Conservation (phyloP, 1,139 yeast species). For the Suhomyces wounanorum region DNA sequence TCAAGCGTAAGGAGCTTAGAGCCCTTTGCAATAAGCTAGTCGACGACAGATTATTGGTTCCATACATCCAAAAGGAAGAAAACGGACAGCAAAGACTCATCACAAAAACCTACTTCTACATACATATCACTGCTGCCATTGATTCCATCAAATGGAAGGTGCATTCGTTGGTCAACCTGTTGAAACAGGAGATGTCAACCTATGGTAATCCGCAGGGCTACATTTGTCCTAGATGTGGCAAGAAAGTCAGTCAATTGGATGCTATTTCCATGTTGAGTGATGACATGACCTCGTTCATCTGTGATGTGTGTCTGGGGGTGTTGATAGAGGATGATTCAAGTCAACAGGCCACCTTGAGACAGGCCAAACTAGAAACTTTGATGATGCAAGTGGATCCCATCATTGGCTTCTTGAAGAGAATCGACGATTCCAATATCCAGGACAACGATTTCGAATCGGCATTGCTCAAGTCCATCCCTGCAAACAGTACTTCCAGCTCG, state of each 20-base stretch:
- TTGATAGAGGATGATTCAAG: conserved; percentile 88
- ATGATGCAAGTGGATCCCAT: conserved; percentile 92
- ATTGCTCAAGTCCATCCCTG: conserved; percentile 78
- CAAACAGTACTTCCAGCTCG: conserved; percentile 67
- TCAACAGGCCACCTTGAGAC: conserved; percentile 78
- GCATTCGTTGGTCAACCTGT: conserved; percentile 75
- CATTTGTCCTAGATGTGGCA: conserved; percentile 82
- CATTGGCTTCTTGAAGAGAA: conserved; percentile 76
- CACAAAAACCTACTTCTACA: conserved; percentile 79
- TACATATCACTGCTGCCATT: conserved; percentile 89
- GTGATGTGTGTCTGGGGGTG: conserved; percentile 79
- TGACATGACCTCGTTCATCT: conserved; percentile 77
- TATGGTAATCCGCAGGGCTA: conserved; percentile 94
- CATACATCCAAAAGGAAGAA: conserved; percentile 81
- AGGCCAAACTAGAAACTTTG: conserved; percentile 76
- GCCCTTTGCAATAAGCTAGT: conserved; percentile 77
- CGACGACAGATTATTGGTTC: conserved; percentile 73
- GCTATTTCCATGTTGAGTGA: conserved; percentile 80
- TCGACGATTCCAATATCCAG: conserved; percentile 82
- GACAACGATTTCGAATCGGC: conserved; percentile 88
- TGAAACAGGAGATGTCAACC: conserved; percentile 78
- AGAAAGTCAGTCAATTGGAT: conserved; percentile 81
- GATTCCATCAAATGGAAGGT: conserved; percentile 97
- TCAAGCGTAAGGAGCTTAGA: conserved; percentile 84
- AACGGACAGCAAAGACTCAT: conserved; percentile 64